Evolutionary conservation across 129 eudicot species (phyloP).

Genomic region (Scalesia atractyloides): DNA sequence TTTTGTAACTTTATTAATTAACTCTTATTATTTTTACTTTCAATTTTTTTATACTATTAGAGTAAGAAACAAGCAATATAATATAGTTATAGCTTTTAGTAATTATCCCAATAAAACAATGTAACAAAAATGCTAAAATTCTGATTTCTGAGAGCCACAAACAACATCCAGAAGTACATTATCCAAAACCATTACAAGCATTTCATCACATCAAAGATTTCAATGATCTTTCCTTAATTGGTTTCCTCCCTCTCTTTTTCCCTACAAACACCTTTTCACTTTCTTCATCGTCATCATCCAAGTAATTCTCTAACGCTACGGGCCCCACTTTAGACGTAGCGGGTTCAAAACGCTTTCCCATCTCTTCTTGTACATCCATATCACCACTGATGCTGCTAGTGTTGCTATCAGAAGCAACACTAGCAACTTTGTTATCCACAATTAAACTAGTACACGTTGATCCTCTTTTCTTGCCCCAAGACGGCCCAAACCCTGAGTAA

Average conservation of each 20-base stretch:
- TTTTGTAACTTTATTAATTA: too few species aligned
- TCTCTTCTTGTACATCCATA: slow-evolving; percentile 1
- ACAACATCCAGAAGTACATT: background rate
- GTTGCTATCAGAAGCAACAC: background rate
- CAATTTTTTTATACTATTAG: too few species aligned
- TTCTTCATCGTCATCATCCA: slow-evolving; percentile 17
- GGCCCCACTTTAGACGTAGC: background rate
- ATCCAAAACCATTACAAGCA: slow-evolving; percentile 7
- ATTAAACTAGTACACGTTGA: background rate
- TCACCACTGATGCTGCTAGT: background rate
- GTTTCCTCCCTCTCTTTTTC: slow-evolving; percentile 45
- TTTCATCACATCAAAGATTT: slow-evolving; percentile 59
- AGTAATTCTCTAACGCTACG: slow-evolving; percentile 19
- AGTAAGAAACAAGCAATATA: too few species aligned
- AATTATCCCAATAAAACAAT: background rate
- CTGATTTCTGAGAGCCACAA: slow-evolving; percentile 4
- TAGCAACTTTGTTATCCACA: background rate
- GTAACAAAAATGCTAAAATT: background rate
- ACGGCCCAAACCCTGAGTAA: slow-evolving; percentile 86
- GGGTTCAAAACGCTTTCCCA: slow-evolving; percentile 21
- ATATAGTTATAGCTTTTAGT: background rate
- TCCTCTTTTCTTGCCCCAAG: slow-evolving; percentile 80
- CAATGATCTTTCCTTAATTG: slow-evolving; percentile 72
- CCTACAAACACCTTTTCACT: background rate
- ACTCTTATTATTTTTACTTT: too few species aligned